Evolutionary conservation across 805 yeast species (phyloP).

Genomic region (Grigorovia yakushimaensis): DNA sequence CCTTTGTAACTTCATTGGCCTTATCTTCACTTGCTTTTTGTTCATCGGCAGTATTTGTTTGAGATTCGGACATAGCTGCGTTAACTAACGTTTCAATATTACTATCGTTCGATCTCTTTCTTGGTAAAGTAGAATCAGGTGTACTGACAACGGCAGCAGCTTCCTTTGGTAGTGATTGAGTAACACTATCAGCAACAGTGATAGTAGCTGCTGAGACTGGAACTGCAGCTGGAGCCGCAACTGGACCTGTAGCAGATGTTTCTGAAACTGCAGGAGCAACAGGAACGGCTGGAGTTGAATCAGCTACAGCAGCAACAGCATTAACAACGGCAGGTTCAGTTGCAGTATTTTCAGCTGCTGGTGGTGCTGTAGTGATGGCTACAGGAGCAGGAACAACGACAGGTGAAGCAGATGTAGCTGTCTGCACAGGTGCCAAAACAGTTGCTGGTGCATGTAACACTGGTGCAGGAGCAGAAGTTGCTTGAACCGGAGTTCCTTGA

Average conservation of each 20-base stretch:
- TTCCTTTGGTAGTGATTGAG: not conserved
- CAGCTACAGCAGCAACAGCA: not conserved
- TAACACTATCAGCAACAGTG: not conserved
- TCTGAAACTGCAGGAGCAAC: no score
- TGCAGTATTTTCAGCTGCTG: no score
- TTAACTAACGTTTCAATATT: conserved; percentile 24
- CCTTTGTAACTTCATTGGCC: not conserved
- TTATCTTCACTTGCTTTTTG: not conserved
- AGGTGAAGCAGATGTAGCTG: not conserved
- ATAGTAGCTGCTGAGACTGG: not conserved
- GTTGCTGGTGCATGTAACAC: not conserved
- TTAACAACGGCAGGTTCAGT: no score
- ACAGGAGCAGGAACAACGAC: not conserved
- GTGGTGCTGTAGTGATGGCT: not conserved
- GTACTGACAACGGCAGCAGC: conserved; percentile 1
- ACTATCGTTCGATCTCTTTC: conserved; percentile 24
- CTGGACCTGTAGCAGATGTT: not conserved
- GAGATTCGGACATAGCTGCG: conserved; percentile 15
- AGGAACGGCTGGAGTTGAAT: no score
- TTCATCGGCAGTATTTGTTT: not conserved
- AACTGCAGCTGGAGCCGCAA: not conserved
- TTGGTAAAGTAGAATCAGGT: conserved; percentile 13
- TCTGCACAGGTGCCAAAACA: not conserved
- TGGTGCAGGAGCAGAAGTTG: not conserved
- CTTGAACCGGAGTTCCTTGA: not conserved